Conservation (phyloP, 1,139 yeast genomes). For the Geotrichum siamense region DNA sequence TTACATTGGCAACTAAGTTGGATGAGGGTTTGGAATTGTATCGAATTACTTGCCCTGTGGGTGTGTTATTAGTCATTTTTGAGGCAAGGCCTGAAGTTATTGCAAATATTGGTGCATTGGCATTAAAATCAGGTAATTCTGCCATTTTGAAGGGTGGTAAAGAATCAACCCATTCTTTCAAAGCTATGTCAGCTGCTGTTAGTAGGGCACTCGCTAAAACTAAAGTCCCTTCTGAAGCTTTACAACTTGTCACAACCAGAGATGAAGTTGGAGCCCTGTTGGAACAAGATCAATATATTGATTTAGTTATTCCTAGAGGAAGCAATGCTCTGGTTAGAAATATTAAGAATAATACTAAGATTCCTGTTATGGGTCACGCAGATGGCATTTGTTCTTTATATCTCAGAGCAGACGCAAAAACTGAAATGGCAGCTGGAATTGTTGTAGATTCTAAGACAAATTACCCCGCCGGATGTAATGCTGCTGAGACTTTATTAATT, state of each 20-base stretch:
- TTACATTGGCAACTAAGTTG: conserved; percentile 71
- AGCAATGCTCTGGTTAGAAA: conserved; percentile 81
- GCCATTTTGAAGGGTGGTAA: conserved; percentile 97
- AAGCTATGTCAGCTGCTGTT: conserved; percentile 70
- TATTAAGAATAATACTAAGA: conserved; percentile 81
- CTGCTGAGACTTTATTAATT: conserved; percentile 78
- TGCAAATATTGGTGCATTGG: conserved; percentile 93
- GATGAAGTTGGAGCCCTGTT: conserved; percentile 82
- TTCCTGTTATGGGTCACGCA: conserved; percentile 97
- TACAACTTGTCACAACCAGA: conserved; percentile 82
- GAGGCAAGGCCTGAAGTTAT: conserved; percentile 98
- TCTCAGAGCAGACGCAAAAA: conserved; percentile 67
- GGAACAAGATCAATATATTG: conserved; percentile 81
- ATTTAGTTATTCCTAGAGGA: conserved; percentile 95
- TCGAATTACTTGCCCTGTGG: conserved; percentile 87
- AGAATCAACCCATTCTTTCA: conserved; percentile 79
- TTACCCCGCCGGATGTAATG: conserved; percentile 98
- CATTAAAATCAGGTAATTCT: conserved; percentile 85
- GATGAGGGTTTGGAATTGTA: conserved; percentile 82
- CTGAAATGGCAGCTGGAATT: conserved; percentile 66
- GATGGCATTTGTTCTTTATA: conserved; percentile 93
- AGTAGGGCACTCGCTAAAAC: conserved; percentile 48
- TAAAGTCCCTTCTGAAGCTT: conserved; percentile 67
- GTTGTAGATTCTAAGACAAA: conserved; percentile 85
- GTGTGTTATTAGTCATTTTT: conserved; percentile 85